Conservation (phyloP, 352 stramenopile species). For the Phytophthora podocarpi region DNA sequence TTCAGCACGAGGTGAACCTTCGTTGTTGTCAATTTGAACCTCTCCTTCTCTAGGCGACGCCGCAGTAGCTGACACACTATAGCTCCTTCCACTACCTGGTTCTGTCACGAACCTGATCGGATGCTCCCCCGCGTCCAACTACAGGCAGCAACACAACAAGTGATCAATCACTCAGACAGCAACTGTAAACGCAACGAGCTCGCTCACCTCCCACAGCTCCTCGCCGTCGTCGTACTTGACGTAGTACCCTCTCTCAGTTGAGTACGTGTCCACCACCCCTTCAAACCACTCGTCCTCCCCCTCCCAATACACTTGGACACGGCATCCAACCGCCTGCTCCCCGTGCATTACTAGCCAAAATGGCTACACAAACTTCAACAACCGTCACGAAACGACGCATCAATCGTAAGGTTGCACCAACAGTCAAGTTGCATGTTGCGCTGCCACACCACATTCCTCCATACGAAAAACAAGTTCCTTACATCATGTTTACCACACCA, state of each 20-base stretch:
- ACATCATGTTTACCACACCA: too few relatives aligned
- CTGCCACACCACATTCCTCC: too few relatives aligned
- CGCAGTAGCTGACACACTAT: slow-evolving; percentile 16
- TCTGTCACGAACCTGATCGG: slow-evolving; percentile 25
- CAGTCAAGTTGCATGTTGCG: too few relatives aligned
- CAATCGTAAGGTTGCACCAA: too few relatives aligned
- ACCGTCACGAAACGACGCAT: not conserved
- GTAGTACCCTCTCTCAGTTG: slow-evolving; percentile 48
- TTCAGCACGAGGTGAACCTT: not conserved
- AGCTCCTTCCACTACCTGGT: slow-evolving; percentile 1
- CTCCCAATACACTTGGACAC: slow-evolving; percentile 75
- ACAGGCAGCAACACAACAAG: not conserved
- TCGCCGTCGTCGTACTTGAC: slow-evolving; percentile 80
- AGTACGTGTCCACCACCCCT: slow-evolving; percentile 47
- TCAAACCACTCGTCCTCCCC: slow-evolving; percentile 71
- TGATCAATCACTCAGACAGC: not conserved
- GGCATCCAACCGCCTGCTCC: slow-evolving; percentile 40
- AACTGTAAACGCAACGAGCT: not conserved
- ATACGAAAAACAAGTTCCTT: too few relatives aligned
- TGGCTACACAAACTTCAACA: slow-evolving; percentile 28
- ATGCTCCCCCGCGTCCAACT: slow-evolving; percentile 27
- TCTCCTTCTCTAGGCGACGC: slow-evolving; percentile 24
- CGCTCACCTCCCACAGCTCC: slow-evolving; percentile 71
- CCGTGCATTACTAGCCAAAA: slow-evolving; percentile 2
- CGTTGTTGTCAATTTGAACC: slow-evolving; percentile 24